Evolutionary conservation across 306 rosid species (phyloP).

Genomic region (Astragalus membranaceus): DNA sequence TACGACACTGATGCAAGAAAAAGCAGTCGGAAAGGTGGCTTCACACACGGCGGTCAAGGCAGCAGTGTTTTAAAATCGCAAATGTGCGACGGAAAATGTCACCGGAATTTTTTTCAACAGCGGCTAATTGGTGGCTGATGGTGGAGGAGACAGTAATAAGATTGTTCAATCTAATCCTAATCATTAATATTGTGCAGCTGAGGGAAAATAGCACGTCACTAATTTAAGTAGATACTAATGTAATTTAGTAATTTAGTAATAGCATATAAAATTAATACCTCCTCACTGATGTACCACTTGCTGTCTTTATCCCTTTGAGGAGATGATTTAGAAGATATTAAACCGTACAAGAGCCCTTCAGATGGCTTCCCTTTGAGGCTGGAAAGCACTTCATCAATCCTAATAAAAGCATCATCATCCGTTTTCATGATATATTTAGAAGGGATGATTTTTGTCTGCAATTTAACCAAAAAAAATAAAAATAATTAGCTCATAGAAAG

Average conservation of each 20-base stretch:
- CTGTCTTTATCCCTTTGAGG: constrained; percentile 76
- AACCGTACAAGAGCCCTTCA: constrained; percentile 66
- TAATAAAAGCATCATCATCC: constrained; percentile 90
- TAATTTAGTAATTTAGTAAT: background rate
- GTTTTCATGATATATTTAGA: constrained; percentile 91
- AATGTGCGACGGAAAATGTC: too few relatives aligned
- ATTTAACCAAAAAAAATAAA: background rate
- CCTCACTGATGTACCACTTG: constrained; percentile 77
- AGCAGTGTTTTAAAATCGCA: too few relatives aligned
- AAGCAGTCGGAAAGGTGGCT: too few relatives aligned
- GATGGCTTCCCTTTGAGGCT: constrained; percentile 66
- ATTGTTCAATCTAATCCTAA: too few relatives aligned
- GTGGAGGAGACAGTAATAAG: too few relatives aligned
- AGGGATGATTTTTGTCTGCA: constrained; percentile 77
- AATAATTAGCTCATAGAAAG: background rate
- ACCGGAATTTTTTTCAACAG: too few relatives aligned
- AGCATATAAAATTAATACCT: constrained; percentile 40
- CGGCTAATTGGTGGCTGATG: too few relatives aligned
- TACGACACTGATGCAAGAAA: too few relatives aligned
- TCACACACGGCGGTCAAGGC: too few relatives aligned
- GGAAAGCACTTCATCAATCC: constrained; percentile 78
- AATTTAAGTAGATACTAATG: background rate
- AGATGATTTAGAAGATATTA: constrained; percentile 69
- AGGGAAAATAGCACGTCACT: too few relatives aligned
- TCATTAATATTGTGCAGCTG: too few relatives aligned